Evolutionary conservation across 2,329 filamentous ascomycete species (phyloP).

Genomic region (Paramyrothecium sp.): DNA sequence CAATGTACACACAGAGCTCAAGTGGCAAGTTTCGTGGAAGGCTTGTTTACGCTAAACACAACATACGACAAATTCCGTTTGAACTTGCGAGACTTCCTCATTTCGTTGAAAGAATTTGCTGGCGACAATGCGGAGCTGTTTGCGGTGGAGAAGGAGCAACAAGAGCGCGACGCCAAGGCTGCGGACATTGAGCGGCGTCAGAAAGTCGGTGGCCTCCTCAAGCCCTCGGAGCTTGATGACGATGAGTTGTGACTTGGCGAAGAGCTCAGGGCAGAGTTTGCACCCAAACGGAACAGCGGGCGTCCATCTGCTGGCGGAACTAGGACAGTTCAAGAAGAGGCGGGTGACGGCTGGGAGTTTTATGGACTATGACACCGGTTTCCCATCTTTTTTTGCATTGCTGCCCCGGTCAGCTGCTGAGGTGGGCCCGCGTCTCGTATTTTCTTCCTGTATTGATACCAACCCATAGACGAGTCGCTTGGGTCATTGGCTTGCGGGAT

Average conservation of each 20-base stretch:
- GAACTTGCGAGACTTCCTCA: slow-evolving; percentile 93
- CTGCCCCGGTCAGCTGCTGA: slow-evolving; percentile 2
- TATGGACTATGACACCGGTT: slow-evolving; percentile 54
- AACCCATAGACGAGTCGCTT: slow-evolving; percentile 24
- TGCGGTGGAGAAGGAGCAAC: slow-evolving; percentile 91
- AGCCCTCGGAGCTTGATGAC: slow-evolving; percentile 94
- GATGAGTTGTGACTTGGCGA: slow-evolving; percentile 83
- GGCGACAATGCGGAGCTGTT: slow-evolving; percentile 95
- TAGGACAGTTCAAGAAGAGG: slow-evolving; percentile 21
- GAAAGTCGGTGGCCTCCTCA: slow-evolving; percentile 93
- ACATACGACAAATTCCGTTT: slow-evolving; percentile 94
- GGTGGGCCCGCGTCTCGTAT: slow-evolving; percentile 6
- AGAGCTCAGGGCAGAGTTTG: slow-evolving; percentile 64
- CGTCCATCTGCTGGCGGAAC: slow-evolving; percentile 18
- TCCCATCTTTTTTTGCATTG: neutral
- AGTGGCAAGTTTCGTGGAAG: slow-evolving; percentile 87
- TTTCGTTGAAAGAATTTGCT: slow-evolving; percentile 94
- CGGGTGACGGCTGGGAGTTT: slow-evolving; percentile 61
- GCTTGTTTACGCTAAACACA: slow-evolving; percentile 82
- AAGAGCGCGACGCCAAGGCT: slow-evolving; percentile 78
- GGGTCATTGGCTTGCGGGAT: neutral
- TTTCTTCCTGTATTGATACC: slow-evolving; percentile 29
- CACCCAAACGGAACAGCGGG: slow-evolving; percentile 32
- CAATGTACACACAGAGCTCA: slow-evolving; percentile 58
- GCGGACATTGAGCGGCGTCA: slow-evolving; percentile 88